phyloP scores from a whole-genome alignment of 768 basidiomycete genomes.

The Boletus pseudopeckii region DNA sequence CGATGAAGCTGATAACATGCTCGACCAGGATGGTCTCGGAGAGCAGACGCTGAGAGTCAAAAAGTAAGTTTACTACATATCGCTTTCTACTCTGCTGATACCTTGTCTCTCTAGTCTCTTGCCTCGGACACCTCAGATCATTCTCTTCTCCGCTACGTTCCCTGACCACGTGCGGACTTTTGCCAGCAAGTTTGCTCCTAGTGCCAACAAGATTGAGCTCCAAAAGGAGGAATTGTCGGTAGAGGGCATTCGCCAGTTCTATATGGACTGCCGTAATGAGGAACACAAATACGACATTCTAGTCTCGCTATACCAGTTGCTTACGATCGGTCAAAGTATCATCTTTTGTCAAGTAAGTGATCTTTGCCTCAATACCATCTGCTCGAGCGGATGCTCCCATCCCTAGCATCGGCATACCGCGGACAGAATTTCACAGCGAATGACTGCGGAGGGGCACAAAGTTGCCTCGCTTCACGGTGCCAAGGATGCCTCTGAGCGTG shows the following conservation, averaged over 20 bases:
- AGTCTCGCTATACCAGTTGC: slow-evolving; percentile 80
- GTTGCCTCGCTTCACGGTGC: slow-evolving; percentile 95
- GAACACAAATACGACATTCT: slow-evolving; percentile 95
- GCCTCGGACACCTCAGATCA: slow-evolving; percentile 68
- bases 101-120: slow-evolving; percentile 45
- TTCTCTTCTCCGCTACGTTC: slow-evolving; percentile 98
- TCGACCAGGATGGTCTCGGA: slow-evolving; percentile 89
- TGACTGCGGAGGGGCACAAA: slow-evolving; percentile 92
- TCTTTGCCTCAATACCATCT: neutral
- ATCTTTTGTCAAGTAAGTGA: slow-evolving; percentile 88
- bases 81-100: slow-evolving; percentile 11
- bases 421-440: slow-evolving; percentile 85
- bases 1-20: slow-evolving; percentile 99
- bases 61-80: slow-evolving; percentile 54
- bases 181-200: slow-evolving; percentile 88
- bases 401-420: slow-evolving; percentile 83
- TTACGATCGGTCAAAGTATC: slow-evolving; percentile 97
- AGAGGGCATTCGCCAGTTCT: slow-evolving; percentile 94
- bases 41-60: slow-evolving; percentile 93
- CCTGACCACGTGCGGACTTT: slow-evolving; percentile 90
- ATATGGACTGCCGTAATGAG: slow-evolving; percentile 92
- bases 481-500: slow-evolving; percentile 87
- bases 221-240: slow-evolving; percentile 92
- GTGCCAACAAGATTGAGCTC: slow-evolving; percentile 94
- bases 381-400: neutral